A percentile compares a stretch with the other conserved stretches of the same genome.
phyloP scores from a whole-genome alignment of 768 basidiomycete species.

The Podaxis sp. region DNA sequence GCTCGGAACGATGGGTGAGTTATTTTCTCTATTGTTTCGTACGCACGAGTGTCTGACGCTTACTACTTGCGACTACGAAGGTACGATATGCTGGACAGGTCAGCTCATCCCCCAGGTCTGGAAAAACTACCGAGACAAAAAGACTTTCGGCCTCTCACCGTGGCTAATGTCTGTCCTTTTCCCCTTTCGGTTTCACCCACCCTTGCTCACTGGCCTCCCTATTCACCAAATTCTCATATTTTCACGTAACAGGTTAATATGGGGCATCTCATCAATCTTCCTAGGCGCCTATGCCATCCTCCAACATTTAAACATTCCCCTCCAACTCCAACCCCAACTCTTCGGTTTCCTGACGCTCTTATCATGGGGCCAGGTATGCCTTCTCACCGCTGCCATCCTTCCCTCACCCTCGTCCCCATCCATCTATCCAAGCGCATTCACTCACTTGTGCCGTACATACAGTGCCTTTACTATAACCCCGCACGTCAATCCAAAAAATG shows the following conservation, averaged over 20 bases:
- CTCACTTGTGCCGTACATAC: constrained; percentile 4
- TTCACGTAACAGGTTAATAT: constrained; percentile 44
- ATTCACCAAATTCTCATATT: too few relatives aligned
- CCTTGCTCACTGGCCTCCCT: background rate
- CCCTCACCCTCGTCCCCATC: background rate
- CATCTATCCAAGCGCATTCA: background rate
- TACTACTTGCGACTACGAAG: constrained; percentile 26
- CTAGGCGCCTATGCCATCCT: constrained; percentile 69
- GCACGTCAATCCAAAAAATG: constrained; percentile 32
- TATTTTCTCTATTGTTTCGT: background rate
- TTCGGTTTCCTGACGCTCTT: constrained; percentile 60
- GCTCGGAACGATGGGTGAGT: constrained; percentile 63
- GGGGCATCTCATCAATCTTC: constrained; percentile 58
- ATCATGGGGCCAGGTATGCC: constrained; percentile 63
- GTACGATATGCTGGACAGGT: constrained; percentile 63
- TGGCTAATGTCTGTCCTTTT: constrained; percentile 55
- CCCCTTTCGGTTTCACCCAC: background rate
- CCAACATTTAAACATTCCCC: constrained; percentile 67
- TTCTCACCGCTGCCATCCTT: background rate
- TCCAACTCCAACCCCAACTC: constrained; percentile 65
- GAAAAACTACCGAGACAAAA: constrained; percentile 69
- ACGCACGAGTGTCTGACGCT: background rate
- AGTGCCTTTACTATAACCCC: constrained; percentile 69
- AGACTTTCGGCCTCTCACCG: constrained; percentile 66
- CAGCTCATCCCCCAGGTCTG: constrained; percentile 71